A percentile compares a stretch with the other conserved stretches of the same genome.
Conservation (phyloP, 2,329 filamentous ascomycete genomes). For the Cercospora sp. region DNA sequence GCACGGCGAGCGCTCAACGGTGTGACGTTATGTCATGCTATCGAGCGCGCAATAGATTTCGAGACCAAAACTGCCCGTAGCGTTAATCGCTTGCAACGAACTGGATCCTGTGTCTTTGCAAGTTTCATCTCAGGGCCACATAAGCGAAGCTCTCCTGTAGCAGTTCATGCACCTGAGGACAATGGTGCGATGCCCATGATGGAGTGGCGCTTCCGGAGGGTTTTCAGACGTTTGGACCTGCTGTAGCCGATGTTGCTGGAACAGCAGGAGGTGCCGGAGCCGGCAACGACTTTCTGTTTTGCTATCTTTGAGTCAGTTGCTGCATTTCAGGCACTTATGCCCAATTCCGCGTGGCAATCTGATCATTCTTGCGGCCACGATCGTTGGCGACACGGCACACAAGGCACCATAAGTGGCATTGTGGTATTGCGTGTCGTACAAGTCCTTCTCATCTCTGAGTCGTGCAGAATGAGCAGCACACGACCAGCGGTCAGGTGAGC, state of each 20-base stretch:
- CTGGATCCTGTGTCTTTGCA: constrained; percentile 16
- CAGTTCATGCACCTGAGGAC: not conserved
- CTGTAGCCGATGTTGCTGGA: not conserved
- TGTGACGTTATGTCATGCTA: constrained; percentile 37
- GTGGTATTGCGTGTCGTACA: not conserved
- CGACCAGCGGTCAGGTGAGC: not conserved
- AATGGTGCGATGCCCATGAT: not conserved
- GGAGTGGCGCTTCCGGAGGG: not conserved
- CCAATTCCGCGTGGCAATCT: not conserved
- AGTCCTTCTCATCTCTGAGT: not conserved
- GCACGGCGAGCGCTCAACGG: constrained; percentile 34
- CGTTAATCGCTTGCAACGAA: constrained; percentile 50
- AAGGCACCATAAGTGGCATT: not conserved
- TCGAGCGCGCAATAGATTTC: constrained; percentile 40
- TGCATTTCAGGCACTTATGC: not conserved
- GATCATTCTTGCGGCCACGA: not conserved
- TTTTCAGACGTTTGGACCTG: not conserved
- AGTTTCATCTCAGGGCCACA: constrained; percentile 58
- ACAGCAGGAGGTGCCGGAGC: not conserved
- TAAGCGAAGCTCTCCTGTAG: not conserved
- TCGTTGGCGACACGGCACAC: not conserved
- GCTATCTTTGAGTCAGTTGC: not conserved
- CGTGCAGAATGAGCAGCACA: not conserved
- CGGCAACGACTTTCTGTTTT: not conserved
- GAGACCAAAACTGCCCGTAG: constrained; percentile 48